Conservation (phyloP, 345 rosid species). For the Rhodamnia rubescens region DNA sequence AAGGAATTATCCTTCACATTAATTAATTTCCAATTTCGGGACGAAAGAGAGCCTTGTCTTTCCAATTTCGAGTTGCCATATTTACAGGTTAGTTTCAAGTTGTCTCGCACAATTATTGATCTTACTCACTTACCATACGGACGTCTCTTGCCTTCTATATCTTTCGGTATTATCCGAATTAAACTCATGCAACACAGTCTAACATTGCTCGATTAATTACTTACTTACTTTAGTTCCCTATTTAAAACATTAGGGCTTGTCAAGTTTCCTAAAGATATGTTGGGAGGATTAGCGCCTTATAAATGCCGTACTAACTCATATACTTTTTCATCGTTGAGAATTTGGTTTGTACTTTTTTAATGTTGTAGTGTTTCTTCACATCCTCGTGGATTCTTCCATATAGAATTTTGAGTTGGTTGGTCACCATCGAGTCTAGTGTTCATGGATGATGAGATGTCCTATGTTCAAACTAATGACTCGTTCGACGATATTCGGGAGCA, state of each 20-base stretch:
- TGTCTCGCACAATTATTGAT: neutral
- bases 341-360: neutral
- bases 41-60: neutral
- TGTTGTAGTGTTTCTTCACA: neutral
- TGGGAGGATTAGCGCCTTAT: neutral
- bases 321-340: neutral
- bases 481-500: constrained; percentile 43
- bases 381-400: neutral
- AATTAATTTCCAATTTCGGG: neutral
- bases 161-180: neutral
- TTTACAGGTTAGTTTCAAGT: neutral
- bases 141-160: neutral
- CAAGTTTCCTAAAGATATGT: neutral
- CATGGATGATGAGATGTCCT: constrained; percentile 69
- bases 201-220: neutral
- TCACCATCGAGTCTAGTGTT: neutral
- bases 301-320: neutral
- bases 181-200: neutral
- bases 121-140: neutral
- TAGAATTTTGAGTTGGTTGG: neutral
- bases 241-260: neutral
- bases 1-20: neutral
- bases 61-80: neutral
- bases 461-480: constrained; percentile 19
- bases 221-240: neutral